phyloP scores from a whole-genome alignment of 1,284 basidiomycete species.

The Anthracocystis panici-leucophaei region DNA sequence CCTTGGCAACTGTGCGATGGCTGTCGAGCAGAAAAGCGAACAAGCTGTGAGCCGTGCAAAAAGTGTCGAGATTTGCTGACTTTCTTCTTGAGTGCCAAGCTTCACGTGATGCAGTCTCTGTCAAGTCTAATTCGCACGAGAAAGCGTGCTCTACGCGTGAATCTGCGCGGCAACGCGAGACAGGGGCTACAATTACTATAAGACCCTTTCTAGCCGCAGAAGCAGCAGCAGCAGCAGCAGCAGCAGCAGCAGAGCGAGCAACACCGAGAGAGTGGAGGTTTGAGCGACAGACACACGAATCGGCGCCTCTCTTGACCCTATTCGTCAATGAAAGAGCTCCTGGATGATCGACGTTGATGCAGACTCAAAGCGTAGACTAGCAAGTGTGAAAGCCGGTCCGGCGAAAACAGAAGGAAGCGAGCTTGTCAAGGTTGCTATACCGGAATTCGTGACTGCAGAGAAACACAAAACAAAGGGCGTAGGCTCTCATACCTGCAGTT shows the following conservation, averaged over 20 bases:
- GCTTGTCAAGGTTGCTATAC: background rate
- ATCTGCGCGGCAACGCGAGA: conserved; percentile 29
- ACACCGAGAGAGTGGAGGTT: conserved; percentile 8
- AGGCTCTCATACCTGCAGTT: conserved; percentile 5
- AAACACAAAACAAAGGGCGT: too few relatives aligned
- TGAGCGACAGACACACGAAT: background rate
- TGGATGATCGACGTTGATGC: conserved; percentile 1
- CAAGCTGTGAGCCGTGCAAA: conserved; percentile 5
- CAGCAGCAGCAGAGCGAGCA: background rate
- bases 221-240: background rate
- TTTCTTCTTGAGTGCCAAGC: conserved; percentile 16
- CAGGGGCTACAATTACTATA: conserved; percentile 23
- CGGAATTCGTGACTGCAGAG: background rate
- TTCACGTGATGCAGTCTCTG: conserved; percentile 22
- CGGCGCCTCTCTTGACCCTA: conserved; percentile 3
- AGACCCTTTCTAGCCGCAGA: conserved; percentile 3
- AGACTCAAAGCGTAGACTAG: background rate
- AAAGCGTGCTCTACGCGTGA: conserved; percentile 8
- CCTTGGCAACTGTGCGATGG: background rate
- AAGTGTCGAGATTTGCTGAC: conserved; percentile 22
- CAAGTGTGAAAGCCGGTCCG: background rate
- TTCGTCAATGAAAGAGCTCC: background rate
- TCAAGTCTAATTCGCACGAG: conserved; percentile 12
- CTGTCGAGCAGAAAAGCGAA: background rate
- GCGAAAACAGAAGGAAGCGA: background rate